A percentile compares a stretch with the other conserved stretches of the same genome.
Conservation (phyloP, 306 rosid genomes). For the Glycine soja region DNA sequence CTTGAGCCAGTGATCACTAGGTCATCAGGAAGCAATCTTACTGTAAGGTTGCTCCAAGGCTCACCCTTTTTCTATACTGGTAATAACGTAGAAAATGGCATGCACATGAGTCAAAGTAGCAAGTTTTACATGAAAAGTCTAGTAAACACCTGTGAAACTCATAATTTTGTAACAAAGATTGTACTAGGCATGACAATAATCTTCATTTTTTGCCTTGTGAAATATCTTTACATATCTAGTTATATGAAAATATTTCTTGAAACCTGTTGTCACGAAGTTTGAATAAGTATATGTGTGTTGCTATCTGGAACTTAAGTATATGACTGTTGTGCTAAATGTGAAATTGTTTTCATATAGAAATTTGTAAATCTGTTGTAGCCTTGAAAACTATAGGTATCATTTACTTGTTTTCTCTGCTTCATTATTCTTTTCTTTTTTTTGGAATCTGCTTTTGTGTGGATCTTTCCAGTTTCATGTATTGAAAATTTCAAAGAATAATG, state of each 20-base stretch:
- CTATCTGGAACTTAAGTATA: neutral
- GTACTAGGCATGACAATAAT: neutral
- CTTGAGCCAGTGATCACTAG: neutral
- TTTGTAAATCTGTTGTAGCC: neutral
- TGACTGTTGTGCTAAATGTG: constrained; percentile 18
- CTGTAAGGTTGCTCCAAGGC: neutral
- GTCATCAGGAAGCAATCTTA: neutral
- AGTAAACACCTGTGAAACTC: neutral
- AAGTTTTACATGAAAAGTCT: neutral
- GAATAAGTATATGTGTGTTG: neutral
- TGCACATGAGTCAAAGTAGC: neutral
- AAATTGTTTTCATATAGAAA: constrained; percentile 23
- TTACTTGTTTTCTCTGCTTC: constrained; percentile 15
- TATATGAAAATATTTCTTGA: constrained; percentile 1
- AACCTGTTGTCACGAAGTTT: neutral
- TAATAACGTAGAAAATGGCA: constrained; percentile 12
- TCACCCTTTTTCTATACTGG: neutral
- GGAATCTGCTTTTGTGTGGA: constrained; percentile 20
- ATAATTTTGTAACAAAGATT: constrained; percentile 2
- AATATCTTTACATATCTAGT: neutral
- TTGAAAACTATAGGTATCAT: constrained; percentile 3
- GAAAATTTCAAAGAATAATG: neutral
- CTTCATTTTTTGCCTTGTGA: neutral
- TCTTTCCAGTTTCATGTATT: neutral
- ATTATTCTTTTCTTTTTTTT: neutral